Conservation (phyloP, 306 rosid genomes). For the Medicago ruthenica region DNA sequence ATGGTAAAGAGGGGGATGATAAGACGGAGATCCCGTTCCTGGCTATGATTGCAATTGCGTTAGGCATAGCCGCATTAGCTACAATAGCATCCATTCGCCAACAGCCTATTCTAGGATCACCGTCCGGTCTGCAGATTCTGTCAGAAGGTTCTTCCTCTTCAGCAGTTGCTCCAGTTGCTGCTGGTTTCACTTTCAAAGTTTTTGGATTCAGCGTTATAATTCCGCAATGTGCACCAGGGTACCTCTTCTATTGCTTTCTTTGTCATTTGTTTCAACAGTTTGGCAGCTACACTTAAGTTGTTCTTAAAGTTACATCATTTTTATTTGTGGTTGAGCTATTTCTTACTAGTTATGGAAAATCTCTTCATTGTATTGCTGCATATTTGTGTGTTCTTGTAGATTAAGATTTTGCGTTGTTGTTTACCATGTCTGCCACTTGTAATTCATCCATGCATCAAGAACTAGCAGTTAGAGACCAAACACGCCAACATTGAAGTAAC, state of each 20-base stretch:
- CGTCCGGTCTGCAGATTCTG: conserved; percentile 52
- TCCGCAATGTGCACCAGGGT: conserved; percentile 75
- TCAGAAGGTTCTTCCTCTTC: conserved; percentile 60
- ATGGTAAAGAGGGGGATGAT: conserved; percentile 24
- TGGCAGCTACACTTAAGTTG: not conserved
- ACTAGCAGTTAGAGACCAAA: not conserved
- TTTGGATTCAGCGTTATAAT: conserved; percentile 58
- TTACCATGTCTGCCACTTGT: too few species aligned
- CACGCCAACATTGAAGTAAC: not conserved
- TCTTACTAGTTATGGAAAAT: too few species aligned
- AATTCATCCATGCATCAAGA: not conserved
- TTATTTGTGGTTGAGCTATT: too few species aligned
- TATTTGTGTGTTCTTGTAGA: not conserved
- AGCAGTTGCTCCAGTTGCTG: conserved; percentile 42
- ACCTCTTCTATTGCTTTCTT: conserved; percentile 14
- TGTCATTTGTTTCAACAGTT: not conserved
- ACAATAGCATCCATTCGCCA: conserved; percentile 55
- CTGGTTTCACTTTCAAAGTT: conserved; percentile 57
- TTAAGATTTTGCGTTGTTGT: too few species aligned
- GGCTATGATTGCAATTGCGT: conserved; percentile 54
- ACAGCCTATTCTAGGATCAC: conserved; percentile 51
- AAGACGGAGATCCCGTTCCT: conserved; percentile 48
- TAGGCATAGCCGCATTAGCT: conserved; percentile 61
- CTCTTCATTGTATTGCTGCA: not conserved
- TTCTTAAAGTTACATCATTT: not conserved